A percentile compares a stretch with the other conserved stretches of the same genome.
Conservation (phyloP, 2,329 filamentous ascomycete species). For the Fulvia fulva region DNA sequence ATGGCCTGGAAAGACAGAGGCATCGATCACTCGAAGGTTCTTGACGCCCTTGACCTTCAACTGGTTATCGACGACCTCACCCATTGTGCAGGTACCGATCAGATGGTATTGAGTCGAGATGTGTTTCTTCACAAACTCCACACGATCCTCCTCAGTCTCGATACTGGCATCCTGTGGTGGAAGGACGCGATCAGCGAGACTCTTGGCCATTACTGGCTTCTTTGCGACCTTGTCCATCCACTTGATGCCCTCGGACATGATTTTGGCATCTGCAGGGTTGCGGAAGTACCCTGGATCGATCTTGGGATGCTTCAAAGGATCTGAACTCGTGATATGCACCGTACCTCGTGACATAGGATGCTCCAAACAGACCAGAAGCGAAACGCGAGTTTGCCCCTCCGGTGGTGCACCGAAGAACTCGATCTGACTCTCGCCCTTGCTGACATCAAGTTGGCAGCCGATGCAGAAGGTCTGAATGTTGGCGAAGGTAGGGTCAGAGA, state of each 20-base stretch:
- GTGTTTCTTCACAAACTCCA: conserved; percentile 29
- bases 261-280: conserved; percentile 30
- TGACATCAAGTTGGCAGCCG: conserved; percentile 30
- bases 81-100: conserved; percentile 38
- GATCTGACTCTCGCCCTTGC: conserved; percentile 27
- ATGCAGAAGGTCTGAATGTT: conserved; percentile 38
- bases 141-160: conserved; percentile 25
- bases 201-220: conserved; percentile 41
- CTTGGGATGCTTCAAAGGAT: conserved; percentile 24
- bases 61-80: conserved; percentile 30
- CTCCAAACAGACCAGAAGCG: conserved; percentile 29
- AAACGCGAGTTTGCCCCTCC: conserved; percentile 30
- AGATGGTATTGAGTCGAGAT: conserved; percentile 39
- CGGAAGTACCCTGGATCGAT: conserved; percentile 35
- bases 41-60: conserved; percentile 31
- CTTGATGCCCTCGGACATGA: conserved; percentile 31
- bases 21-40: conserved; percentile 32
- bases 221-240: conserved; percentile 45
- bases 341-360: conserved; percentile 29
- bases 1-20: conserved; percentile 35
- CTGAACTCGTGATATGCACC: conserved; percentile 29
- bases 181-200: conserved; percentile 36
- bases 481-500: conserved; percentile 33
- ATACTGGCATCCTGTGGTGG: conserved; percentile 29
- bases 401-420: conserved; percentile 33